Base-by-base conservation (phyloP, 2,329 filamentous ascomycete species). In the Monosporascus sp. region DNA sequence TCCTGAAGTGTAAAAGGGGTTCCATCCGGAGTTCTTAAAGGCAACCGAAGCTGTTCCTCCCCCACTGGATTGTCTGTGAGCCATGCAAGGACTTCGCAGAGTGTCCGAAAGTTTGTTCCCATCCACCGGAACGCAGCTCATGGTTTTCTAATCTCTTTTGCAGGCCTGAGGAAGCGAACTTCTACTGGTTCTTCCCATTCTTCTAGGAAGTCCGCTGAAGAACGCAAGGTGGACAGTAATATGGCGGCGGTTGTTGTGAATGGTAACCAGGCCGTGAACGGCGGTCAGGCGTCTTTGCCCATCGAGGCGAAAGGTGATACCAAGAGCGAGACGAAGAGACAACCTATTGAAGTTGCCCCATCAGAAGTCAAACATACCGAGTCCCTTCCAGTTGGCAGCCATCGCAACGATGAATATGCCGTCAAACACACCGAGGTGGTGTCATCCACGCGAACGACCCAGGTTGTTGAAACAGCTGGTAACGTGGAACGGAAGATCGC, bases 401-500 rank as follows among this genome's bases (percentile, higher is more conserved):
- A 48, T 14, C 51, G 36, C 16, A 41, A 52, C 16, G 47, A 51
- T 17, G 51, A 54, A 20, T 31, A 31, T 31, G 9, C 27, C 27
- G 27, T 31, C 27, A 31, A 31, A 31, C 27, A 31, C 9, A 3
- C 48, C 43, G 3, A 51, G 38, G 43, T 50, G 40, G 38, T 47
- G 5, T 47, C 49, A 5, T 56, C 52, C n/a, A 55, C 63, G 31
- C 56, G 59, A 41, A 45, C 61, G 20, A 59, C 55, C 24, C 59
- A 59, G n/a, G 51, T 63, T 27, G 52, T 58, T 34, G 60, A 66
- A 46, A 58, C 54, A 48, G 56, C 54, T 19, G 56, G 38, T 44
- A 48, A 40, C 34, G 54, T 58, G 19, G 58, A 61, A 41, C 57
- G 59, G 27, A 57, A 49, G 20, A 52, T 61, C 43, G 60, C 66